Base-by-base conservation (phyloP, 805 yeast genomes). In the Monosporozyma aquatica region DNA sequence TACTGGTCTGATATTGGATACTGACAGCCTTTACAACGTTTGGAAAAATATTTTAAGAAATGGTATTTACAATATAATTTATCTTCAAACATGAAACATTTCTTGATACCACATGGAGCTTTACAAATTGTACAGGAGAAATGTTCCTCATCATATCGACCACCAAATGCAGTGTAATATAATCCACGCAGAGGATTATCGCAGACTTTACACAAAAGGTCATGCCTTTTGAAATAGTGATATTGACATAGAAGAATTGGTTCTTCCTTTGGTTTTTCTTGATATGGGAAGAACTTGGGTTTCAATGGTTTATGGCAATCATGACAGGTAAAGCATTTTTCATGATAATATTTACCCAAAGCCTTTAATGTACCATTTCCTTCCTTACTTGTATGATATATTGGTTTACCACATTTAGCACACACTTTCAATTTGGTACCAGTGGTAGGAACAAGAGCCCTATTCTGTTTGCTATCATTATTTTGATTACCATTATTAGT, bases 101-200 rank as follows among this genome's bases (percentile, higher is more conserved):
- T 96, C 44, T 89, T 89, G 4, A 84, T 78, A 25, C 90, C 95
- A 61, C 94, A 92, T 21, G 84, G 84, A 43, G 79, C 79, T 30
- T 80, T 75, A 59, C 98, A 92, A 25, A 86, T 76, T 6, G 82
- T 78, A 65, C 98, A 94, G 43, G 86, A 83, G 64, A 94, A 92
- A 64, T 92, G 98, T 52, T 92, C 96, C 41, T 90, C 80, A 56
- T 92, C 97, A 61, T 87, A 92, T 56, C 90, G 84, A 52, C 80
- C 78, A 10, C 95, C 95, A 54, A 89, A 74, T 0, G 97, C 97
- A 1, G 95, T 89, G 45, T 89, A 87, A 64, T 90, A 90, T 1
- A 95, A 83, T 0, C 97, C 97, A 52, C 96, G 67, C 40, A 94
- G 69, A 4, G 95, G 95, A 21, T 74, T 75, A 49, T 85, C 76